phyloP scores from a whole-genome alignment of 441 rosid species.

The Biscutella laevigata region DNA sequence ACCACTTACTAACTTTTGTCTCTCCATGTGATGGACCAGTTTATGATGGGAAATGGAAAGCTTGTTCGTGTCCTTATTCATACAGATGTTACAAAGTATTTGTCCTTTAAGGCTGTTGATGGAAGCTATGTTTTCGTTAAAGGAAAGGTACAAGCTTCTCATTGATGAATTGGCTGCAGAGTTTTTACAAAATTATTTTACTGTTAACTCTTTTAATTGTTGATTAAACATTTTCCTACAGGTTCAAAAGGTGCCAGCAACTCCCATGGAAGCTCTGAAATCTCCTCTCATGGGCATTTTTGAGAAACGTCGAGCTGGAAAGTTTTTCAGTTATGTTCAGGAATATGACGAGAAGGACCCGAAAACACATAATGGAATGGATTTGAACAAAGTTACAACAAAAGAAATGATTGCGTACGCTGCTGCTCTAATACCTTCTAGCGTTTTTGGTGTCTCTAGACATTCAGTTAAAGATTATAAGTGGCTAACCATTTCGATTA shows the following conservation, averaged over 20 bases:
- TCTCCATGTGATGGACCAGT: slow-evolving; percentile 24
- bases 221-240: slow-evolving; percentile 4
- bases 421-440: neutral
- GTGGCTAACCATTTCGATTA: slow-evolving; percentile 2
- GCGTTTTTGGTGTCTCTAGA: neutral
- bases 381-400: slow-evolving; percentile 49
- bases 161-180: neutral
- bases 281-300: slow-evolving; percentile 69
- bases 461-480: neutral
- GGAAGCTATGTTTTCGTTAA: slow-evolving; percentile 50
- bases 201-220: neutral
- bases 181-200: neutral
- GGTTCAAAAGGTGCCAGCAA: slow-evolving; percentile 73
- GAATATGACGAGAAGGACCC: slow-evolving; percentile 63
- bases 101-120: slow-evolving; percentile 47
- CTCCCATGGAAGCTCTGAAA: slow-evolving; percentile 64
- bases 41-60: slow-evolving; percentile 51
- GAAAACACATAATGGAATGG: slow-evolving; percentile 63
- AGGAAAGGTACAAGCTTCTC: slow-evolving; percentile 33
- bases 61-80: slow-evolving; percentile 50
- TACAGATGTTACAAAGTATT: slow-evolving; percentile 59
- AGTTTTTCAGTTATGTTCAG: slow-evolving; percentile 65
- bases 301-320: slow-evolving; percentile 72
- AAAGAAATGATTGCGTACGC: slow-evolving; percentile 58
- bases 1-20: neutral